Evolutionary conservation across 1,139 yeast species (phyloP).

Genomic region (Williopsis jadinii): DNA sequence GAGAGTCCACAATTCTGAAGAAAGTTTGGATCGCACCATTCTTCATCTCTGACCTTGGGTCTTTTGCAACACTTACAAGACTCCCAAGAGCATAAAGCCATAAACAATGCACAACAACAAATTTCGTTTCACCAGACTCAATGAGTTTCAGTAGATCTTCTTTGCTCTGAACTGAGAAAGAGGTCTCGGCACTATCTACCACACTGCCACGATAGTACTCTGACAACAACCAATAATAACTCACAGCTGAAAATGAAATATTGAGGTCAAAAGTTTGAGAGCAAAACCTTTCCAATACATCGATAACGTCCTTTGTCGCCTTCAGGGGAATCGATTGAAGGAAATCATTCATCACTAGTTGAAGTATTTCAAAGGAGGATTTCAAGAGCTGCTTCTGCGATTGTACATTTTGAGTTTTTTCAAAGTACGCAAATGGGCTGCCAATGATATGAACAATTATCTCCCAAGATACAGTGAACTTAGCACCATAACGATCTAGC

Average conservation of each 20-base stretch:
- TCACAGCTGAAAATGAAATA: constrained; percentile 82
- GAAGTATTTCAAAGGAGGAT: constrained; percentile 72
- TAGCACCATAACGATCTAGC: constrained; percentile 68
- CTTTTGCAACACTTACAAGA: constrained; percentile 56
- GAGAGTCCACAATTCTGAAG: constrained; percentile 77
- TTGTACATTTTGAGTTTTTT: constrained; percentile 24
- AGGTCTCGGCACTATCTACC: constrained; percentile 1
- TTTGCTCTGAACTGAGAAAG: constrained; percentile 4
- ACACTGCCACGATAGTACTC: constrained; percentile 49
- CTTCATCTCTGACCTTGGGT: constrained; percentile 70
- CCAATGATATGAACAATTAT: constrained; percentile 62
- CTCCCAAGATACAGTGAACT: constrained; percentile 61
- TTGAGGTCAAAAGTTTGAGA: constrained; percentile 67
- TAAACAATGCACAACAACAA: constrained; percentile 26
- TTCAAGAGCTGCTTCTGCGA: constrained; percentile 40
- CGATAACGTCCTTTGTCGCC: constrained; percentile 58
- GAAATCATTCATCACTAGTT: constrained; percentile 79
- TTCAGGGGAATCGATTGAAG: constrained; percentile 58
- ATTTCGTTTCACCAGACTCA: constrained; percentile 1
- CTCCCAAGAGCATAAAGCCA: constrained; percentile 62
- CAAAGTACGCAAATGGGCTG: constrained; percentile 49
- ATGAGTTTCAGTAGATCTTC: constrained; percentile 8
- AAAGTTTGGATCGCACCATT: constrained; percentile 88
- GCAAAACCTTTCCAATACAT: constrained; percentile 66
- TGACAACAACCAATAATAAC: constrained; percentile 87